A percentile compares a stretch with the other conserved stretches of the same genome.
Evolutionary conservation across 1,284 basidiomycete genomes (phyloP).

Genomic region (Malassezia obtusa): DNA sequence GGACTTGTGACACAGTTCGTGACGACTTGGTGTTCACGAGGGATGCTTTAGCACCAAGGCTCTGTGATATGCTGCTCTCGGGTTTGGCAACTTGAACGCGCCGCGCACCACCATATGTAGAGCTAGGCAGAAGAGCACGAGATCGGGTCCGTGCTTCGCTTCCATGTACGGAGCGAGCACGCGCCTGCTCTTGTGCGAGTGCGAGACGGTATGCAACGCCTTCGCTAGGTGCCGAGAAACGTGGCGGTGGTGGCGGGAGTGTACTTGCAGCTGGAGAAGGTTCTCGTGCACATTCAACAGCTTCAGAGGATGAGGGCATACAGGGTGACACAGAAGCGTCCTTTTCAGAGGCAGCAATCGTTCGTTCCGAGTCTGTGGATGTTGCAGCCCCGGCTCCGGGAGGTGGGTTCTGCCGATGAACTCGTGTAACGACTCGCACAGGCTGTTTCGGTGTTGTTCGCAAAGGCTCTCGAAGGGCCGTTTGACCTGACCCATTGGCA

Average conservation of each 20-base stretch:
- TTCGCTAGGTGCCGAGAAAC: constrained; percentile 9
- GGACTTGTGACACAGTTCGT: background rate
- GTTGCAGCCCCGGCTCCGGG: too few relatives aligned
- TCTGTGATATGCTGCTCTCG: background rate
- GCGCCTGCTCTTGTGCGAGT: constrained; percentile 11
- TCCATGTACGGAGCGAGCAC: background rate
- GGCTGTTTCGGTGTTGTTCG: too few relatives aligned
- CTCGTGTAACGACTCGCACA: too few relatives aligned
- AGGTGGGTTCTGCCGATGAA: too few relatives aligned
- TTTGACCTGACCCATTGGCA: too few relatives aligned
- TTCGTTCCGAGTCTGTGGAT: too few relatives aligned
- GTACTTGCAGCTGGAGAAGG: too few relatives aligned
- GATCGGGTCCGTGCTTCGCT: background rate
- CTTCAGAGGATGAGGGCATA: too few relatives aligned
- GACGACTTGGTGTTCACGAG: background rate
- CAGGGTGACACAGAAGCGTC: too few relatives aligned
- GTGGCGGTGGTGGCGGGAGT: background rate
- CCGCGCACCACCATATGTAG: constrained; percentile 4
- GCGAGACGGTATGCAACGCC: constrained; percentile 17
- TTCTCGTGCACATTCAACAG: too few relatives aligned
- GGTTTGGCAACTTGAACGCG: constrained; percentile 2
- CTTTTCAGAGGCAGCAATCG: too few relatives aligned
- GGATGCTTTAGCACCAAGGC: background rate
- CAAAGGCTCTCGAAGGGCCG: too few relatives aligned
- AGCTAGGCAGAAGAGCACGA: constrained; percentile 8